Conservation (phyloP, 73 alveolate genomes). For the Strombidium stylifer region DNA sequence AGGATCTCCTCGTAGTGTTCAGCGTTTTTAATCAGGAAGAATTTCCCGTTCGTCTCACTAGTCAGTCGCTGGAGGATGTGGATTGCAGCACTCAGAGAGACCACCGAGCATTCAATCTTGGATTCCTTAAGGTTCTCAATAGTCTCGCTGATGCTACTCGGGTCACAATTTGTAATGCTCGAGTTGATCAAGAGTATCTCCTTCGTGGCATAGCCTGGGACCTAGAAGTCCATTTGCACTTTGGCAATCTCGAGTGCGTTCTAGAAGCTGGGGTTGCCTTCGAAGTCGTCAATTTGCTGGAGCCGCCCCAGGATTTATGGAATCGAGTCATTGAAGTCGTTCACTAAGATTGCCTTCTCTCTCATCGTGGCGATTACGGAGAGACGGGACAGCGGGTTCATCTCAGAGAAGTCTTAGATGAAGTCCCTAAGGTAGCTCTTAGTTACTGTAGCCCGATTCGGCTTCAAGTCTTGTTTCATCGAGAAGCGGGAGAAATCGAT, state of each 20-base stretch:
- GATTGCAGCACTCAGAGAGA: conserved; percentile 44
- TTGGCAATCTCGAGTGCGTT: conserved; percentile 42
- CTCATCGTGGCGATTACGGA: conserved; percentile 25
- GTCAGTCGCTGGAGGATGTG: conserved; percentile 25
- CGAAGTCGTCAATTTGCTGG: conserved; percentile 2
- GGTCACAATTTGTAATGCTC: conserved; percentile 58
- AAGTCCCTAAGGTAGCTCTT: conserved; percentile 37
- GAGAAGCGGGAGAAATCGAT: conserved; percentile 39
- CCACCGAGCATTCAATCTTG: conserved; percentile 15
- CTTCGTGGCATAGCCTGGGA: conserved; percentile 54
- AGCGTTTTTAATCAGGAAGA: conserved; percentile 28
- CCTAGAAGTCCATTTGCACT: conserved; percentile 4
- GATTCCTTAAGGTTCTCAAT: conserved; percentile 12
- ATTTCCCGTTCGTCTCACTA: conserved; percentile 42
- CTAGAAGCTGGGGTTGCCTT: conserved; percentile 53
- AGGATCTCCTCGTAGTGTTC: conserved; percentile 49
- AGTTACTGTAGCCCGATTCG: conserved; percentile 38
- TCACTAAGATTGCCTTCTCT: conserved; percentile 32
- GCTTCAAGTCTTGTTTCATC: conserved; percentile 45
- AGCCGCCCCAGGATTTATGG: conserved; percentile 27
- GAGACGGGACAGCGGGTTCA: conserved; percentile 41
- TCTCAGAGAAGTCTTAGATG: conserved; percentile 40
- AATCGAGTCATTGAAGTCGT: conserved; percentile 44
- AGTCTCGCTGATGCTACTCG: conserved; percentile 45
- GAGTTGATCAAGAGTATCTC: conserved; percentile 38